Evolutionary conservation across 768 basidiomycete species (phyloP).

Genomic region (Pleurotus ostreatus): DNA sequence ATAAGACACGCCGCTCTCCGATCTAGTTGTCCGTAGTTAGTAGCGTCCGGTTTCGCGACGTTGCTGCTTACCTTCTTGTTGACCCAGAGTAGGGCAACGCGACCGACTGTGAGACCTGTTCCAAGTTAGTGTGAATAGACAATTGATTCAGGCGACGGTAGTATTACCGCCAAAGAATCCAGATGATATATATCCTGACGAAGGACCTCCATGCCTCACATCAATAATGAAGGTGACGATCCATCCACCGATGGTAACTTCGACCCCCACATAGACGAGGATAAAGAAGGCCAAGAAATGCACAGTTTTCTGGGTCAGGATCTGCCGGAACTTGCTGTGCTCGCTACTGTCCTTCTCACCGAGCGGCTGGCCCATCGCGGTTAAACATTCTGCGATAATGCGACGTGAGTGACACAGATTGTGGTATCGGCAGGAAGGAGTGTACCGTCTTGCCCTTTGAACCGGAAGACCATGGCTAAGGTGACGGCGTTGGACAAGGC

Average conservation of each 20-base stretch:
- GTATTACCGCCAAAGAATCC: conserved; percentile 43
- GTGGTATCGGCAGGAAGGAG: background rate
- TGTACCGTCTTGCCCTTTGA: conserved; percentile 1
- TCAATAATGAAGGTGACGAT: conserved; percentile 39
- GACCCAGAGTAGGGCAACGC: conserved; percentile 31
- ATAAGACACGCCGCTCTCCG: conserved; percentile 34
- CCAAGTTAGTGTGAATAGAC: background rate
- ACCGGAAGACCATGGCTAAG: conserved; percentile 1
- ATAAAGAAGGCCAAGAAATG: conserved; percentile 39
- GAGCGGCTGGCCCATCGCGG: conserved; percentile 33
- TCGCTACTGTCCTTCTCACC: conserved; percentile 20
- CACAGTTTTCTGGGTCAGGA: conserved; percentile 30
- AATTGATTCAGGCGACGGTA: background rate
- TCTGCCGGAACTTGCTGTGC: conserved; percentile 27
- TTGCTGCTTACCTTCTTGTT: conserved; percentile 18
- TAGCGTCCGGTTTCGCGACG: background rate
- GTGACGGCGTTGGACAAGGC: background rate
- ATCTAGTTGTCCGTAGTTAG: conserved; percentile 18
- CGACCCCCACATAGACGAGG: conserved; percentile 31
- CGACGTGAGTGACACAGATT: background rate
- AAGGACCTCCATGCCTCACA: conserved; percentile 31
- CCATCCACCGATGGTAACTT: conserved; percentile 44
- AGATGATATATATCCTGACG: conserved; percentile 23
- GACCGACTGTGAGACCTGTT: conserved; percentile 34
- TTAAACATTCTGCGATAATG: conserved; percentile 32